Evolutionary conservation across 2,329 filamentous ascomycete species (phyloP), one percentile per base, ranked within the genome.

Genomic region (Corniculantispora saksenae): DNA sequence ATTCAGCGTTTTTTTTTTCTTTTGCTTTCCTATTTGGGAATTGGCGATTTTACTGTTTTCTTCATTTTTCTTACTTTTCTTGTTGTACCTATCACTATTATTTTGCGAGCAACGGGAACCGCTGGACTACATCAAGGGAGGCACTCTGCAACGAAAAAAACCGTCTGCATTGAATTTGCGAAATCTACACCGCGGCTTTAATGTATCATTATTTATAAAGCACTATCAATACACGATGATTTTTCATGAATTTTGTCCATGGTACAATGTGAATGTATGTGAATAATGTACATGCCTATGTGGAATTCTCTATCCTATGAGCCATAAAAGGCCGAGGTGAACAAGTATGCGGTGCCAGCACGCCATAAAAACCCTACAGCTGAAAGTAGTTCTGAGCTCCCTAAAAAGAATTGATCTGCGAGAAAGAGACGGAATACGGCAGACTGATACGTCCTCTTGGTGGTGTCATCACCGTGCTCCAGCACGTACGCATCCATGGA

Each of bases 401-500:
- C 79, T 27, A 79, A 67, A 8, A 80, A 73, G 12, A 80, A 67
- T 19, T 74, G 73, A 57, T 84, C 78, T 6, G 82, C 80, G 17
- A 84, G 56, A 50, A 86, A 81, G 19, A 83, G 67, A 59, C 73
- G 77, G 59, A 80, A 61, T 10, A 84, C 74, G 2, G 77, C 69
- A 3, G 70, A 66, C 38, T 76, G 69, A 66, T 86, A 85, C 1
- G 61, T 35, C 25, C 43, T 69, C 69, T 73, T 75, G 71, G 66
- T 2, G 3, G 35, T 60, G 27, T 9, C 58, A 47, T 74, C 69
- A n/a, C 57, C 66, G 10, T 77, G 70, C 10, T 70, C 64, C 19
- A 84, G 70, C 5, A 84, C 76, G 66, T 79, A 84, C 15, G 77
- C 81, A 67, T 86, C 83, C 81, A 86, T 83, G 25, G 80, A 76